Base-by-base conservation (phyloP, 495 filamentous ascomycete genomes). In the Aspergillus wentii region DNA sequence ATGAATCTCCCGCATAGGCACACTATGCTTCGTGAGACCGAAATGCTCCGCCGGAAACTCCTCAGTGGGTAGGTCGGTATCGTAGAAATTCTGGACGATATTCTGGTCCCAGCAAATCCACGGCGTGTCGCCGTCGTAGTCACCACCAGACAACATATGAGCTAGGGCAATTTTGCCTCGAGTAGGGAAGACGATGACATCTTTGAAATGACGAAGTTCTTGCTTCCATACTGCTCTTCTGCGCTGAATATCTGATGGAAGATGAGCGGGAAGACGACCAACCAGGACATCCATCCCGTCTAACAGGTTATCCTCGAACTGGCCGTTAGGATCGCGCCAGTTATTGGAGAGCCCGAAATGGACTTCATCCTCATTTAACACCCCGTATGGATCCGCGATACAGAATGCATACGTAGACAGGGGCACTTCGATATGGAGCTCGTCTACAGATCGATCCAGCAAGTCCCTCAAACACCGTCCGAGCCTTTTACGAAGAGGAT, bases 81-180 rank as follows among this genome's bases (percentile, higher is more conserved):
- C 95, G 3, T 52, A 41, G 50, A 96, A 98, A n/a, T 66, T 73
- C 4, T 72, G 49, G 0, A 94, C 88, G 10, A 96, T 78, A 1
- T 63, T 64, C 2, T 71, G 69, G 41, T 96, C 89, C 90, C 88
- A 96, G 57, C 89, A 95, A 11, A 94, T 67, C 89, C 88, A 92
- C 0, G 80, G 85, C 27, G 72, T 82, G 47, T 98, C 92, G 0
- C 92, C 92, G 42, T 96, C 91, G 55, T 96, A 96, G 59, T 98
- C 92, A 7, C 92, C 92, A 10, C 91, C 92, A 3, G 88, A 92
- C 0, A 96, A 69, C 57, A 87, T 86, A 21, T 80, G 75, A 0
- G 89, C 92, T 1, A 94, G 72, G 0, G 88, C 76, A 15, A 71
- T 71, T 8, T 74, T 34, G 0, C 92, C 90, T 47, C 75, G 76